phyloP scores from a whole-genome alignment of 768 basidiomycete genomes.

The Multifurca ochricompacta region DNA sequence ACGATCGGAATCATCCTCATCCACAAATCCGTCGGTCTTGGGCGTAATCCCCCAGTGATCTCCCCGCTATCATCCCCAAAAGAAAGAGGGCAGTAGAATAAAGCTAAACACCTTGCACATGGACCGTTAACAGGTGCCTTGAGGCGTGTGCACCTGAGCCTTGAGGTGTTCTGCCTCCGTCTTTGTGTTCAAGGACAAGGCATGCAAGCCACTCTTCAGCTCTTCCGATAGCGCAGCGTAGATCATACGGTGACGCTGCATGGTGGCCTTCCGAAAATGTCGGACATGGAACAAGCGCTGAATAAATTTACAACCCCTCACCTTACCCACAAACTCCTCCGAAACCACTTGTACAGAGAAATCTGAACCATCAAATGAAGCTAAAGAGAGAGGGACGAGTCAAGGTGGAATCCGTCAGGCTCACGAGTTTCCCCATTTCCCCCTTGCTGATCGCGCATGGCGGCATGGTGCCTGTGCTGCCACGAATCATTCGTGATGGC shows the following conservation, averaged over 20 bases:
- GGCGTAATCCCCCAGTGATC: background rate
- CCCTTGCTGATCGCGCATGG: slow-evolving; percentile 66
- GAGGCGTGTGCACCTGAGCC: slow-evolving; percentile 16
- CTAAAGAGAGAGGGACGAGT: background rate
- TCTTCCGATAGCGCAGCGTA: slow-evolving; percentile 67
- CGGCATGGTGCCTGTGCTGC: slow-evolving; percentile 76
- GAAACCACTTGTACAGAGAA: slow-evolving; percentile 72
- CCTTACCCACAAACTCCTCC: slow-evolving; percentile 66
- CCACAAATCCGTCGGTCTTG: background rate
- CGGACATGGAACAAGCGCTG: slow-evolving; percentile 9
- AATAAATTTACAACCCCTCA: slow-evolving; percentile 27
- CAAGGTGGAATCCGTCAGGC: slow-evolving; percentile 27
- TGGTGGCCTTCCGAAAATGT: slow-evolving; percentile 42
- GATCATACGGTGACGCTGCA: slow-evolving; percentile 78
- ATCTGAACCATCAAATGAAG: slow-evolving; percentile 37
- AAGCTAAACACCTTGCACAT: background rate
- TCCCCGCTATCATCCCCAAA: background rate
- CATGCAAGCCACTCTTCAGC: slow-evolving; percentile 63
- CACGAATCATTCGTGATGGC: slow-evolving; percentile 74
- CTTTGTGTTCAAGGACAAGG: slow-evolving; percentile 67
- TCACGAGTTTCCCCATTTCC: slow-evolving; percentile 76
- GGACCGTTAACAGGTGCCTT: slow-evolving; percentile 13
- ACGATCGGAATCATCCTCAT: slow-evolving; percentile 2
- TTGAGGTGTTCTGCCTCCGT: slow-evolving; percentile 45
- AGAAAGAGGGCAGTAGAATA: background rate